phyloP scores from a whole-genome alignment of 2,329 filamentous ascomycete genomes.

The Phaeosphaeria sp. region DNA sequence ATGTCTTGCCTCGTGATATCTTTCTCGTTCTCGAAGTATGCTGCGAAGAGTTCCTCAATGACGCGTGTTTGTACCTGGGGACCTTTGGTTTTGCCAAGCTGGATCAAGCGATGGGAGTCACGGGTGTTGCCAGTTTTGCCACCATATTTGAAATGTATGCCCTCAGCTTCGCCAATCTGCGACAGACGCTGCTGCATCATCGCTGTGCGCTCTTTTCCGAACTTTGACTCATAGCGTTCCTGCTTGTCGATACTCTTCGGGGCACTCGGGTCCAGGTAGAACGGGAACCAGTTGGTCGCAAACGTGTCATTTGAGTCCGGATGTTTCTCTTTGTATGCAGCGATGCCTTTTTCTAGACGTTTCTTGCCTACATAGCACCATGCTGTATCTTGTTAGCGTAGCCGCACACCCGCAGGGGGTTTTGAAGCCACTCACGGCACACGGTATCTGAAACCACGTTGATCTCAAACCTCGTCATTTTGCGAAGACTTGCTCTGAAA shows the following conservation, averaged over 20 bases:
- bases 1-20: constrained; percentile 54
- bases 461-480: constrained; percentile 70
- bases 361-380: constrained; percentile 79
- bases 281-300: constrained; percentile 76
- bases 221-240: constrained; percentile 66
- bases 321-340: constrained; percentile 67
- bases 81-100: constrained; percentile 68
- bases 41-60: constrained; percentile 49
- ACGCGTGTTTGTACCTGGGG: constrained; percentile 55
- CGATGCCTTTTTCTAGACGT: constrained; percentile 75
- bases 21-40: constrained; percentile 57
- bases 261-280: constrained; percentile 76
- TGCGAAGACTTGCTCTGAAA: constrained; percentile 39
- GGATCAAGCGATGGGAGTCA: constrained; percentile 75
- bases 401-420: not conserved
- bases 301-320: constrained; percentile 72
- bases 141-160: constrained; percentile 75
- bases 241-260: constrained; percentile 63
- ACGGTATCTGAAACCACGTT: constrained; percentile 79
- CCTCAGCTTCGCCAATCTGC: constrained; percentile 67
- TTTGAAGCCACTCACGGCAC: constrained; percentile 64
- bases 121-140: constrained; percentile 78
- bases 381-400: constrained; percentile 24
- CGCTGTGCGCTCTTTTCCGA: constrained; percentile 67
- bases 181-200: constrained; percentile 66